Conservation (phyloP, 768 basidiomycete genomes). For the Scleroderma citrinum region DNA sequence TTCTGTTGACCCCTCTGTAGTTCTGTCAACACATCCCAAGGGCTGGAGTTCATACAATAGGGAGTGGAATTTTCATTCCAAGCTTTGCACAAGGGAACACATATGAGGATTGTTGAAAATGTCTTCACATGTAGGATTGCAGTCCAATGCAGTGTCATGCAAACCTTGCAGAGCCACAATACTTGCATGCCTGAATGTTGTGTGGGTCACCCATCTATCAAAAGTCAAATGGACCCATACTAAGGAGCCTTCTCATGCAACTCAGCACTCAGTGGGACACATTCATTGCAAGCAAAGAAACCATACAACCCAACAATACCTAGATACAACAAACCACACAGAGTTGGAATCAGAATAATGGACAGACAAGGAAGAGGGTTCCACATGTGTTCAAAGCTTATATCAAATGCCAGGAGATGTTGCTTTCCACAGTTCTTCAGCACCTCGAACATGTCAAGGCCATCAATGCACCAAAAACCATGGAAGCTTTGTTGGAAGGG, state of each 20-base stretch:
- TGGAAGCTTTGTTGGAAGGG: background rate
- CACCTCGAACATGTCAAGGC: background rate
- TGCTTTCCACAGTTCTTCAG: background rate
- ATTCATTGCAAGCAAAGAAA: background rate
- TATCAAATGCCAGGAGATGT: background rate
- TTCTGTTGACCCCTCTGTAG: no score
- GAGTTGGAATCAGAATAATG: background rate
- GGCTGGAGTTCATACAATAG: no score
- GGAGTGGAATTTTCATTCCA: no score
- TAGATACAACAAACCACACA: background rate
- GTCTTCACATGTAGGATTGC: background rate
- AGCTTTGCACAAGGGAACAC: no score
- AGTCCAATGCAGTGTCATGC: no score
- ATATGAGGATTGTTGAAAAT: background rate
- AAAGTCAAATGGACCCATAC: background rate
- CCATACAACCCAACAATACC: background rate
- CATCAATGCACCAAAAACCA: background rate
- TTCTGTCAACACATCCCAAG: no score
- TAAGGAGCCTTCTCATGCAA: background rate
- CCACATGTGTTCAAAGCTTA: background rate
- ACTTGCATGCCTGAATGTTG: background rate
- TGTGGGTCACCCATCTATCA: background rate
- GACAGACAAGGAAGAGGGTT: background rate
- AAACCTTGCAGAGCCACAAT: background rate
- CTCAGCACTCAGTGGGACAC: background rate